phyloP scores from a whole-genome alignment of 257 asterid species.

The Dorcoceras hygrometricum region DNA sequence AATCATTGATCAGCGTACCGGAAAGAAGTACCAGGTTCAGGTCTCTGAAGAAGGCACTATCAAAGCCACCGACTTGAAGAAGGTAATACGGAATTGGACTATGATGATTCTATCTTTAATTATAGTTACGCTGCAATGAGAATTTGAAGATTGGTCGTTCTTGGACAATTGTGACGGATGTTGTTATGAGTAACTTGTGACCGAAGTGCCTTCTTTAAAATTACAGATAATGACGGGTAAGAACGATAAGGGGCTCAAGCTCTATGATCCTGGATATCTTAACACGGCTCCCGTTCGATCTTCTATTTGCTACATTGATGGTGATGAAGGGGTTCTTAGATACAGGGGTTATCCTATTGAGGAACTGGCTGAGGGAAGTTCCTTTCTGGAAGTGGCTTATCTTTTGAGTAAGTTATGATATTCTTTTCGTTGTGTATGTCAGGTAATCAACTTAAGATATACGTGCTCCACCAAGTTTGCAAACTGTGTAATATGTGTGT shows the following conservation, averaged over 20 bases:
- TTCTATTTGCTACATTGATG: conserved; percentile 87
- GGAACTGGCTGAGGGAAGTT: conserved; percentile 90
- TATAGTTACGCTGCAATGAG: not conserved
- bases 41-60: conserved; percentile 84
- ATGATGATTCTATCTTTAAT: too few species aligned
- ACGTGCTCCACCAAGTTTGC: not conserved
- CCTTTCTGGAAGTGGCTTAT: conserved; percentile 91
- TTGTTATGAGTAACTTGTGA: not conserved
- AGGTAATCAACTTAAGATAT: too few species aligned
- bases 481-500: not conserved
- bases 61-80: conserved; percentile 86
- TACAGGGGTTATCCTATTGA: conserved; percentile 97
- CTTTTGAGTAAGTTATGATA: conserved; percentile 66
- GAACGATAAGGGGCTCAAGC: conserved; percentile 92
- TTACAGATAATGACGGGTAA: conserved; percentile 67
- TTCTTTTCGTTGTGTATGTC: not conserved
- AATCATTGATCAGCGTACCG: conserved; percentile 79
- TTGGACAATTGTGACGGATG: not conserved
- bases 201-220: conserved; percentile 13
- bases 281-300: conserved; percentile 97
- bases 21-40: conserved; percentile 69
- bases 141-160: not conserved
- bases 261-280: conserved; percentile 95
- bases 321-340: conserved; percentile 95
- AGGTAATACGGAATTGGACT: conserved; percentile 35